phyloP scores from a whole-genome alignment of 768 basidiomycete genomes.

The Cystobasidium ongulense region DNA sequence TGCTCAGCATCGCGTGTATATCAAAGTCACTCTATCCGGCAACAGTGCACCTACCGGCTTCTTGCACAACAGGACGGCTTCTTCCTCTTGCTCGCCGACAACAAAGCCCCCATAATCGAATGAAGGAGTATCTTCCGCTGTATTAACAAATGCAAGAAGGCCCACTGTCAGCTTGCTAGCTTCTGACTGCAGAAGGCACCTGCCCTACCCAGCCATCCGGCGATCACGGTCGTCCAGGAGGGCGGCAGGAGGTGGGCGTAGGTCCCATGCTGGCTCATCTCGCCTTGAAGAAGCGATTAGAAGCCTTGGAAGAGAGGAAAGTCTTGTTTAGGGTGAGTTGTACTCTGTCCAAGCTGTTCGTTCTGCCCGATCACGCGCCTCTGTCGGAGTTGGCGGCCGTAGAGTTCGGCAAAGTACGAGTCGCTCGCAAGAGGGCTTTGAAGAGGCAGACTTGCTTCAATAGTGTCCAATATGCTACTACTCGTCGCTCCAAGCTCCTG shows the following conservation, averaged over 20 bases:
- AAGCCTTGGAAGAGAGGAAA: not conserved
- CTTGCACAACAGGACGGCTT: conserved; percentile 85
- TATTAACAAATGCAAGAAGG: not conserved
- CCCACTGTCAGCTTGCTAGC: not conserved
- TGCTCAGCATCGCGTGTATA: not conserved
- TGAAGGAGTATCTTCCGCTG: conserved; percentile 80
- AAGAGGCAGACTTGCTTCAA: not conserved
- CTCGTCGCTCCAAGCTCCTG: not conserved
- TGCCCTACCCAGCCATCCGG: conserved; percentile 58
- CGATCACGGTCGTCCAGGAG: conserved; percentile 76
- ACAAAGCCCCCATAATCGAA: conserved; percentile 96
- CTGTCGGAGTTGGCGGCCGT: not conserved
- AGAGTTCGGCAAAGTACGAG: not conserved
- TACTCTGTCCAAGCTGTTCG: not conserved
- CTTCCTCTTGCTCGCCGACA: conserved; percentile 77
- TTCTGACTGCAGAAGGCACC: not conserved
- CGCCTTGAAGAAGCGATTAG: not conserved
- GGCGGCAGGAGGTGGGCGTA: conserved; percentile 72
- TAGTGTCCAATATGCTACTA: not conserved
- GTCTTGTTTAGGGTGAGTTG: not conserved
- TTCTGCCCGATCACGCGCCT: not conserved
- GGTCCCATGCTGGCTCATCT: conserved; percentile 27
- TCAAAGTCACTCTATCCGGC: not conserved
- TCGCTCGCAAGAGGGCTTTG: not conserved
- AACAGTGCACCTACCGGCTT: conserved; percentile 52